Percentiles rank a stretch among this genome's conserved stretches.
These are phyloP conservation scores for Amanita thiersii DNA, from an alignment of 768 basidiomycete species.

Conservation along the genomic window DNA sequence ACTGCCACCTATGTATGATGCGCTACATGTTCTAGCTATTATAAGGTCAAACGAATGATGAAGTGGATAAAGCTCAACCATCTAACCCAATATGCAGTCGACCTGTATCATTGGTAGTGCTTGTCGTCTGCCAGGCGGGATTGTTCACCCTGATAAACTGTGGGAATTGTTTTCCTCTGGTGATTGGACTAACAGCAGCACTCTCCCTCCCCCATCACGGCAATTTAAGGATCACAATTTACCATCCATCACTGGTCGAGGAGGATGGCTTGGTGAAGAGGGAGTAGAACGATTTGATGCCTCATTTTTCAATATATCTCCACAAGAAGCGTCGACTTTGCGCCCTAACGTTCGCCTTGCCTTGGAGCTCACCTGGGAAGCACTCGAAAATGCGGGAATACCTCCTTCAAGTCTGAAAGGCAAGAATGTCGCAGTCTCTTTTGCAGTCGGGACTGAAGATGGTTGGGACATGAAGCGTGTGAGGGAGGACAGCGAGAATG, in stretches of 20 bases:
- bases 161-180: slow-evolving; percentile 24
- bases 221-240: slow-evolving; percentile 24
- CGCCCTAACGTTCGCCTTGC: slow-evolving; percentile 22
- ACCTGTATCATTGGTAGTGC: slow-evolving; percentile 24
- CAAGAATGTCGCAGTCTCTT: slow-evolving; percentile 23
- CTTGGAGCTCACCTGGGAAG: slow-evolving; percentile 26
- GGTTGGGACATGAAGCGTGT: slow-evolving; percentile 23
- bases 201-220: slow-evolving; percentile 20
- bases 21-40: too few species aligned
- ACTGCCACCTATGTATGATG: too few species aligned
- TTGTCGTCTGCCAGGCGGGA: slow-evolving; percentile 25
- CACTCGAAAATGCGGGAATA: slow-evolving; percentile 28
- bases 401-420: slow-evolving; percentile 24
- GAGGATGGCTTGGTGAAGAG: slow-evolving; percentile 26
- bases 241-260: slow-evolving; percentile 19
- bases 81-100: too few species aligned
- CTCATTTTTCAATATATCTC: slow-evolving; percentile 26
- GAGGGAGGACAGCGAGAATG: slow-evolving; percentile 18
- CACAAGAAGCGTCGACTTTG: slow-evolving; percentile 24
- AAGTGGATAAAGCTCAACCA: too few species aligned
- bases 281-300: slow-evolving; percentile 24
- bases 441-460: slow-evolving; percentile 23
- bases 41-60: too few species aligned
- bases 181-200: slow-evolving; percentile 22
- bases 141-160: slow-evolving; percentile 19